Evolutionary conservation across 495 filamentous ascomycete genomes (phyloP), one percentile per base, ranked within the genome.

Genomic region (Penicillium salamii): DNA sequence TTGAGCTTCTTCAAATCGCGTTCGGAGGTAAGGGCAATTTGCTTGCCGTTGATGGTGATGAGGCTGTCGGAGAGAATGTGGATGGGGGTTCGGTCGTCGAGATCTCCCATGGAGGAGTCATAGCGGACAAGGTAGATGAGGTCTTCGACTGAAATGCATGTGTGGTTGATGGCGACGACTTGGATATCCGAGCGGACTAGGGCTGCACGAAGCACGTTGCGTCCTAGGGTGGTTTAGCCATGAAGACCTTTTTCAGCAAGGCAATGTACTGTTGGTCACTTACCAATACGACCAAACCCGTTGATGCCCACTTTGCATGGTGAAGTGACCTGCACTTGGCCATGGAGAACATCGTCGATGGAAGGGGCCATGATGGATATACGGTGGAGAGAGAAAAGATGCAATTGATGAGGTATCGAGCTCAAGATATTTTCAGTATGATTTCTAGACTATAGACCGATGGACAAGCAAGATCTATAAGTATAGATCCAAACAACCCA

Each of bases 41-140:
- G 49, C 5, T 50, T 52, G 40, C 56, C 56, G 19, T 59, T 59
- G 33, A 69, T 54, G 17, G 49, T 49, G 50, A 69, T 65, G 7
- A 57, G 50, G 34, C 29, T 55, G 29, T 59, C 71, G 9, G 63
- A 65, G 42, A 63, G 29, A 17, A 52, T 43, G 28, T 65, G 47
- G 37, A 69, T 65, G 18, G 57, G 46, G 47, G 58, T 62, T 24
- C 53, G 39, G 13, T 60, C 59, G 21, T 64, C 53, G 5, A 69
- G 54, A 19, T 55, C 38, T 7, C 66, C 66, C 65, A 68, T 68
- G 5, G 56, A 66, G 11, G 62, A 66, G 38, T 69, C 72, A 35
- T 69, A 69, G 45, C 63, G 66, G 55, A 69, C 65, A 9, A 69
- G 66, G 54, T 69, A 65, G 57, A 67, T 54, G 20, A 69, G 61